These are phyloP conservation scores for Globisporangium carolinianum DNA, from an alignment of 352 stramenopile species.

Conservation along the genomic window DNA sequence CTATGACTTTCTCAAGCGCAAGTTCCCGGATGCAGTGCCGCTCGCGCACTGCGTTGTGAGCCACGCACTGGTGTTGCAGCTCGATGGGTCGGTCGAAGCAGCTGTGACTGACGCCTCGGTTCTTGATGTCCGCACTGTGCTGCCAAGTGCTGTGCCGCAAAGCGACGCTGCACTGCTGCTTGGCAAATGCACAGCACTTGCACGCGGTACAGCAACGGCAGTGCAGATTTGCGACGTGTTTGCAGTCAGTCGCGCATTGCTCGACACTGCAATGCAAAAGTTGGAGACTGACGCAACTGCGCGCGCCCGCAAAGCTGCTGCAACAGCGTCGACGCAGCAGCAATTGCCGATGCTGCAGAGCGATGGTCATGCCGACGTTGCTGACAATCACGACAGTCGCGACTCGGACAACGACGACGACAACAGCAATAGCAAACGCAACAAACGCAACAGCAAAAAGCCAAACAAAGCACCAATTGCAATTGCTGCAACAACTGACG, in stretches of 20 bases:
- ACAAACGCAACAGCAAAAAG: conserved; percentile 2
- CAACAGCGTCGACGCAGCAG: conserved; percentile 20
- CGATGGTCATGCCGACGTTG: conserved; percentile 8
- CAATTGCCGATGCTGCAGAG: conserved; percentile 11
- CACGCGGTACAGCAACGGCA: conserved; percentile 24
- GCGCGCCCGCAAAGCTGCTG: conserved; percentile 32
- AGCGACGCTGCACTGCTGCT: conserved; percentile 46
- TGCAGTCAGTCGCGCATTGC: conserved; percentile 52
- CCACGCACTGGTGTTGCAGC: conserved; percentile 43
- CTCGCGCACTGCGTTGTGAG: conserved; percentile 65
- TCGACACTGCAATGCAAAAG: conserved; percentile 34
- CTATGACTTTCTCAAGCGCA: conserved; percentile 68
- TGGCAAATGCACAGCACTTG: conserved; percentile 29
- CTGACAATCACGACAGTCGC: conserved; percentile 12
- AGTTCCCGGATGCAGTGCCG: conserved; percentile 58
- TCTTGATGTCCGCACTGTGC: conserved; percentile 46
- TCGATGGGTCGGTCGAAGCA: conserved; percentile 68
- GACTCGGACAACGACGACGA: conserved; percentile 38
- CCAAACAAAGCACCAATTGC: too few species aligned
- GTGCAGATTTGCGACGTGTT: conserved; percentile 52
- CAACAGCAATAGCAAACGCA: conserved; percentile 20
- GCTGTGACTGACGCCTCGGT: conserved; percentile 59
- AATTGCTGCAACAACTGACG: too few species aligned
- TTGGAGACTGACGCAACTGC: conserved; percentile 38
- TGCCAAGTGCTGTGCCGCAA: conserved; percentile 50